Evolutionary conservation across 139 green algal species (phyloP).

Genomic region (Chlamydomonas urium): DNA sequence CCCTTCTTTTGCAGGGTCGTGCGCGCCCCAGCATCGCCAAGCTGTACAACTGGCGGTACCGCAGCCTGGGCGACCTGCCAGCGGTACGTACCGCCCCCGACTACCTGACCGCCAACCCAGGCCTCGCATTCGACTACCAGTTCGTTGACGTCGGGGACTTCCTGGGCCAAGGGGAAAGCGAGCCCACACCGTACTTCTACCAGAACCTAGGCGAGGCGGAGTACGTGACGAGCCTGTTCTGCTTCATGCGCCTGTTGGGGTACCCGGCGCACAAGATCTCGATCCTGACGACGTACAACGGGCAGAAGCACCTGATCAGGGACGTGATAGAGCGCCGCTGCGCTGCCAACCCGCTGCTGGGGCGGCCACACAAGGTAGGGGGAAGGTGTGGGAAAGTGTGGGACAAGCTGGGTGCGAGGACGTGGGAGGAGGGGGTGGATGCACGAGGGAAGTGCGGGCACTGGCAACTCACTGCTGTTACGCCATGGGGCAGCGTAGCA

Average conservation of each 20-base stretch:
- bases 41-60: slow-evolving; percentile 98
- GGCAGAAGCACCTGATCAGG: slow-evolving; percentile 89
- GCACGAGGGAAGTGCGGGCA: too few relatives aligned
- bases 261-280: slow-evolving; percentile 89
- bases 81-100: slow-evolving; percentile 41
- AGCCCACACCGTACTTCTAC: slow-evolving; percentile 89
- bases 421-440: too few relatives aligned
- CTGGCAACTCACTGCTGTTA: too few relatives aligned
- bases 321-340: slow-evolving; percentile 91
- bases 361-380: slow-evolving; percentile 79
- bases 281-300: slow-evolving; percentile 98
- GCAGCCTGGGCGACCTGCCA: slow-evolving; percentile 82
- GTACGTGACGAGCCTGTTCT: slow-evolving; percentile 81
- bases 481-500: too few relatives aligned
- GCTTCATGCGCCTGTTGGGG: slow-evolving; percentile 89
- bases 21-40: slow-evolving; percentile 77
- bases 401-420: too few relatives aligned
- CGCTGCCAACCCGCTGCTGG: slow-evolving; percentile 78
- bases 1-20: slow-evolving; percentile 81
- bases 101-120: slow-evolving; percentile 78
- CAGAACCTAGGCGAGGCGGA: slow-evolving; percentile 96
- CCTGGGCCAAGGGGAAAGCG: slow-evolving; percentile 73
- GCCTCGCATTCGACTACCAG: slow-evolving; percentile 89
- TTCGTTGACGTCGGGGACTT: slow-evolving; percentile 88
- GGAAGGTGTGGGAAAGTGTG: too few relatives aligned